Base-by-base conservation (phyloP, 306 rosid genomes). In the Oxytropis ochrocephala region DNA sequence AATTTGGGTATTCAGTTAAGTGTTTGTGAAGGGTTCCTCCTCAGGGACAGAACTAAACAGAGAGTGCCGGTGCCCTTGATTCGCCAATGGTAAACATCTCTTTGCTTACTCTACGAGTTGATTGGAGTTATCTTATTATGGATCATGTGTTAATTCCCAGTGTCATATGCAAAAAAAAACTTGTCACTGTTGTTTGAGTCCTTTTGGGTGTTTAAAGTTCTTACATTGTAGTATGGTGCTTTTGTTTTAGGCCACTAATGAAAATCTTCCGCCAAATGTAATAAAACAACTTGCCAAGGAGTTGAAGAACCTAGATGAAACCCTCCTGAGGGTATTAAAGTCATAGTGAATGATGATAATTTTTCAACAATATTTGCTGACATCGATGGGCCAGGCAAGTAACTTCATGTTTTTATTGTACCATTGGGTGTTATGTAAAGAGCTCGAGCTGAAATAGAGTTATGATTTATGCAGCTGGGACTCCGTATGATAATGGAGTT, bases 321-420 rank as follows among this genome's bases (percentile, higher is more conserved):
- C 89, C 72, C 99, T 32, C 97, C 99, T 0, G 99, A 95, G 77
- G 99, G 99, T 74, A 95, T 95, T 69, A 91, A 95, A 84, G 99
- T 95, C 41, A 80, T 83, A 2, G 88, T 95, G 8, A 87, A 95
- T 52, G 99, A 91, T 73, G 96, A 89, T 75, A 96, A 91, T 75
- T 95, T 95, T 57, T 88, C 99, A 11, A 91, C 81, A 18, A 95
- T 95, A 78, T 84, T 14, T 91, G 95, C 95, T 43, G 97, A 95
- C 79, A 83, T 95, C 64, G 97, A 95, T 36, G 99, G 99, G 81
- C 99, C 99, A 77, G 97, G 99, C 79, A 83, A 80, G 95, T 75
- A 18, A 39, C 55, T 42, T 67, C 46, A 29, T 51, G 57, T 39
- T 27, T 55, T 42, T 71, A 56, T 21, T 58, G n/a, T 32, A 24